Evolutionary conservation across 2,329 filamentous ascomycete genomes (phyloP), one percentile per base, ranked within the genome.

Genomic region (Aureobasidium uvarum): DNA sequence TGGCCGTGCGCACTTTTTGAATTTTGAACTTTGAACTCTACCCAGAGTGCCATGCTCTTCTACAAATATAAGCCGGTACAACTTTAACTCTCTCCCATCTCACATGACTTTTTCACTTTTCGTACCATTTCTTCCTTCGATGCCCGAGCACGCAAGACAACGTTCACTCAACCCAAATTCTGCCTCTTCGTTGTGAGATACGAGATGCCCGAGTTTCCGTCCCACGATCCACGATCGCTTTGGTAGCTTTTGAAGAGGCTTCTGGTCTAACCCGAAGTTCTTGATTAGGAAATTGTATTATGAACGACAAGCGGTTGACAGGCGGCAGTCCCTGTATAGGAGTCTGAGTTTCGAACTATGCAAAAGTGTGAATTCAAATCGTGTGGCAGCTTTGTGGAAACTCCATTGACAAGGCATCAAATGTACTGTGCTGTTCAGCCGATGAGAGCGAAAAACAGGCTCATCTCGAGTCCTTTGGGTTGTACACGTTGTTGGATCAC

Each of bases 51-150:
- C n/a, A 33, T 31, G 38, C 8, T 33, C 25, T 23, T 33, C n/a
- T 20, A 36, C 56, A 20, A 60, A 38, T 28, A 38, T 10, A 7
- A n/a, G n/a, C n/a, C 52, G 20, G 8, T 18, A 18, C 7, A 45
- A 20, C 25, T 58, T 8, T 20, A 25, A 60, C 25, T 51, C 38
- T 41, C 33, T 25, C 36, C 41, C 14, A n/a, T 20, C 11, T 5
- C n/a, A n/a, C 43, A 60, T 60, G 39, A 48, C 56, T 60, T 59
- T 60, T 58, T 31, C 23, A 16, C 38, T 43, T 58, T 58, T n/a
- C 6, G 3, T 18, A 8, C 25, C 8, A 25, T 51, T 28, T 28
- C 3, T 31, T 14, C 14, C 28, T 14, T 13, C 48, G 25, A 51
- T 31, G 14, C 18, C 6, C 48, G 18, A 43, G 39, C 39, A 45